These are phyloP conservation scores for Acanthamoeba triangularis DNA, from an alignment of 208 protist species.

Conservation along the genomic window DNA sequence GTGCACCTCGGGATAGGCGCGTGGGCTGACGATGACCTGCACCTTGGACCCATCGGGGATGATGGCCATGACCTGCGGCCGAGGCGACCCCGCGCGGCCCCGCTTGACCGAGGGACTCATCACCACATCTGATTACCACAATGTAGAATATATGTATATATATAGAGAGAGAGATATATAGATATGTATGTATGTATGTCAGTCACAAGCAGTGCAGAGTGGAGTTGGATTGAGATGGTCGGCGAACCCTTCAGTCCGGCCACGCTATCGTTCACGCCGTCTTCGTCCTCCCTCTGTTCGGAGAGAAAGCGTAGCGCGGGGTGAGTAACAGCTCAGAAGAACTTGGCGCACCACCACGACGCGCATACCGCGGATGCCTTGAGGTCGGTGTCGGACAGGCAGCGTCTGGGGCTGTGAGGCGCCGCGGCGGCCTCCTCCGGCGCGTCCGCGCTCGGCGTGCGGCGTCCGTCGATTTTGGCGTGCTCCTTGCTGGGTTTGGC, in stretches of 20 bases:
- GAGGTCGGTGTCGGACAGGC: constrained; percentile 1
- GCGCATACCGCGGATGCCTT: background rate
- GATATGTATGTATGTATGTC: no score
- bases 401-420: background rate
- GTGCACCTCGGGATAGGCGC: background rate
- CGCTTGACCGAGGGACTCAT: background rate
- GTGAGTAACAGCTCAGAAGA: no score
- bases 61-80: constrained; percentile 11
- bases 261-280: background rate
- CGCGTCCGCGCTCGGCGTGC: background rate
- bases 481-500: background rate
- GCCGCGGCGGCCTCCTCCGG: background rate
- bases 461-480: background rate
- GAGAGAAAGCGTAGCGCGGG: background rate
- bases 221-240: no score
- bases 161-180: no score
- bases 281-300: background rate
- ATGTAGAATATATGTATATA: background rate
- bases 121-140: background rate
- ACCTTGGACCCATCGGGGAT: background rate
- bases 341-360: background rate
- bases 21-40: constrained; percentile 44
- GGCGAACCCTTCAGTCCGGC: background rate
- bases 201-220: background rate
- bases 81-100: background rate